Evolutionary conservation across 1,284 basidiomycete genomes (phyloP).

Genomic region (Trichosporon faecale): DNA sequence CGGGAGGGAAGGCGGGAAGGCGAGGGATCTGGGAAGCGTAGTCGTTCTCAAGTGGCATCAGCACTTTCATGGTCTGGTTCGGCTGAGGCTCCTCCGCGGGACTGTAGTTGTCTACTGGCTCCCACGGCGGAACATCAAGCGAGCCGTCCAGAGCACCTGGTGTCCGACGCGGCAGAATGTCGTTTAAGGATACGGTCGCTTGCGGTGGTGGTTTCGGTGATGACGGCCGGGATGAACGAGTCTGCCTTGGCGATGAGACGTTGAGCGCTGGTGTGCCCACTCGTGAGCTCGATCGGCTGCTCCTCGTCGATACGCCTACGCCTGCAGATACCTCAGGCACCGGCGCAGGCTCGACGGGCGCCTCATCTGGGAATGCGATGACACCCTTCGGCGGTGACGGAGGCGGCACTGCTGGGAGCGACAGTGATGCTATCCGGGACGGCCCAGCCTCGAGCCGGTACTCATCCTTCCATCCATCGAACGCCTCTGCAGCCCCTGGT

Average conservation of each 20-base stretch:
- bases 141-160: constrained; percentile 15
- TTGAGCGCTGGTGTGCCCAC: constrained; percentile 15
- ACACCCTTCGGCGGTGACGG: constrained; percentile 35
- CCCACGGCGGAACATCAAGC: constrained; percentile 36
- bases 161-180: constrained; percentile 17
- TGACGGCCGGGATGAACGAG: constrained; percentile 6
- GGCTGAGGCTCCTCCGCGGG: constrained; percentile 28
- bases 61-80: constrained; percentile 25
- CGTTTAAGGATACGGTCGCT: constrained; percentile 14
- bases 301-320: not conserved
- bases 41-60: constrained; percentile 42
- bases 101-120: constrained; percentile 40
- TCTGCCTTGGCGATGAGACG: constrained; percentile 14
- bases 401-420: constrained; percentile 35
- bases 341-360: constrained; percentile 12
- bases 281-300: constrained; percentile 12
- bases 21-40: constrained; percentile 35
- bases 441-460: constrained; percentile 38
- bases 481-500: constrained; percentile 27
- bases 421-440: constrained; percentile 28
- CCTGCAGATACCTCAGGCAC: constrained; percentile 10
- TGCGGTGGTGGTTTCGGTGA: constrained; percentile 16
- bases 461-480: constrained; percentile 34
- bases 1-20: constrained; percentile 36
- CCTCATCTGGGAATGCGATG: constrained; percentile 43